These are phyloP conservation scores for Colletotrichum australisinense DNA, from an alignment of 2,329 filamentous ascomycete genomes.

Conservation along the genomic window DNA sequence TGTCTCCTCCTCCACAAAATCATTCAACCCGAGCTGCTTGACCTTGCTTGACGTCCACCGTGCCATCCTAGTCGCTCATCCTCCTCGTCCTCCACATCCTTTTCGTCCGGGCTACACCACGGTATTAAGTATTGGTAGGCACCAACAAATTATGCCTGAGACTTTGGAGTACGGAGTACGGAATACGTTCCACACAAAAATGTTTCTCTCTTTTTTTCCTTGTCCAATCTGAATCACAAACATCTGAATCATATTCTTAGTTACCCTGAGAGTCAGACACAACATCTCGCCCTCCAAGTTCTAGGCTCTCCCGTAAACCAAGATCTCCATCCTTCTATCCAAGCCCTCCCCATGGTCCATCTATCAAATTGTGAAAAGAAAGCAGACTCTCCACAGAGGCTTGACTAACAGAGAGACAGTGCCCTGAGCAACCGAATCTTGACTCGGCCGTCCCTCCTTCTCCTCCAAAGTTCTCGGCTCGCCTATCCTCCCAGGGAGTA, in stretches of 20 bases:
- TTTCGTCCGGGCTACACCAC: background rate
- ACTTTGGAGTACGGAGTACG: background rate
- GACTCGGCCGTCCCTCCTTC: background rate
- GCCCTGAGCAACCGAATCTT: background rate
- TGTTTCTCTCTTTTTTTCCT: slow-evolving; percentile 2
- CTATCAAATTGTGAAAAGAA: background rate
- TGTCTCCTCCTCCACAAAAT: background rate
- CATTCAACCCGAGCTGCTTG: background rate
- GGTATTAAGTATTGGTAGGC: background rate
- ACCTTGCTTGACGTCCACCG: background rate
- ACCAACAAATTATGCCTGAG: too few relatives aligned
- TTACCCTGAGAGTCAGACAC: background rate
- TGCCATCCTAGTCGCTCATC: background rate
- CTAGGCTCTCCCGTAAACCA: background rate
- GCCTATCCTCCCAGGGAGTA: background rate
- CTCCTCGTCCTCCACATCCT: background rate
- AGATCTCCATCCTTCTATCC: background rate
- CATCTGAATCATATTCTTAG: slow-evolving; percentile 1
- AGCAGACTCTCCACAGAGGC: background rate
- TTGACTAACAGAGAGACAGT: background rate
- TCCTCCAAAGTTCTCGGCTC: background rate
- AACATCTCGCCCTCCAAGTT: background rate
- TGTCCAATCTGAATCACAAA: background rate
- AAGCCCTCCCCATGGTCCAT: background rate
- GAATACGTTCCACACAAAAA: slow-evolving; percentile 2